Base-by-base conservation (phyloP, 192 early-diverging fungal species). In the Backusella australiensis region DNA sequence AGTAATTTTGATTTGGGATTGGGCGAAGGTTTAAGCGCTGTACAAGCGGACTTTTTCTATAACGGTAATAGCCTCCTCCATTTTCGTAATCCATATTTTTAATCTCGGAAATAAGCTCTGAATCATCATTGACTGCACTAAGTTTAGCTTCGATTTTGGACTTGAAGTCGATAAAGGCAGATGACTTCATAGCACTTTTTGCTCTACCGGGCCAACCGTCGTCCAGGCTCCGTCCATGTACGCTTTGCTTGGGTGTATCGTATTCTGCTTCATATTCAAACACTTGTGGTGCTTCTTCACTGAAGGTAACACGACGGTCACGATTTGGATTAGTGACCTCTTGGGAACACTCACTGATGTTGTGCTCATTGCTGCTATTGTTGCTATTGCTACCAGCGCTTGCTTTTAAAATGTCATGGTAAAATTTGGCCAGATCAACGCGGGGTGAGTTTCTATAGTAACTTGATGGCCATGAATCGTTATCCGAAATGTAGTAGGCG, bases 221-320 rank as follows among this genome's bases (percentile, higher is more conserved):
- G 39, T 29, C 38, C 29, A 74, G 11, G 12, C 56, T 21, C 4
- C 11, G 56, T 23, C 23, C 42, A 29, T 63, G 56, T 29, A 63
- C 56, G 9, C 21, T 41, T 65, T 42, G 34, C 17, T 21, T 6
- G 2, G 9, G n/a, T 12, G 34, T 39, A 23, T 65, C 56, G 12
- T 65, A 65, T 67, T 75, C 74, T 67, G 74, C n/a, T 23, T 75
- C 74, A 68, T 75, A 75, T 67, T 75, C 74, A 44, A 42, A 65
- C 0, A 75, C 65, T 21, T 21, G 29, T 29, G 74, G 74, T 67
- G 63, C 36, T 65, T 74, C 72, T 26, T 19, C 34, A 7, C 53
- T 39, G 23, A 73, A 73, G 34, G 44, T 73, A 29, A 73, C 52
- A 66, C 35, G 67, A 23, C 38, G 35, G 21, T 69, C 17, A 35